Percentiles rank a stretch among this genome's conserved stretches.
Conservation (phyloP, 495 filamentous ascomycete species). For the Penicillium lagena region DNA sequence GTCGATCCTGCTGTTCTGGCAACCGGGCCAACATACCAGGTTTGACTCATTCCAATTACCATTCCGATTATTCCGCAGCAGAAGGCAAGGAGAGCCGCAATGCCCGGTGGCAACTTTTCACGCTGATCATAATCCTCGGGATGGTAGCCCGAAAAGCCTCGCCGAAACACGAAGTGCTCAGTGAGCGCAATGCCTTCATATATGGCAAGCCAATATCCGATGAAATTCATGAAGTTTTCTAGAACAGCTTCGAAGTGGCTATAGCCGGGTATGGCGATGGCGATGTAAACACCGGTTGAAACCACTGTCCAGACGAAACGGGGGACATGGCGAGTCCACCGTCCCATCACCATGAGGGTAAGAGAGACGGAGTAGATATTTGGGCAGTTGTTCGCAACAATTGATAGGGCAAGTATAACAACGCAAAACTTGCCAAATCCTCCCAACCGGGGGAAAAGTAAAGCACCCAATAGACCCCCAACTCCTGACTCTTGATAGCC, state of each 20-base stretch:
- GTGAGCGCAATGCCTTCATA: slow-evolving; percentile 65
- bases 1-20: slow-evolving; percentile 52
- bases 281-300: slow-evolving; percentile 62
- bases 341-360: slow-evolving; percentile 64
- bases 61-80: slow-evolving; percentile 65
- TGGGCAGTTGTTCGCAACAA: slow-evolving; percentile 83
- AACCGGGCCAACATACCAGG: slow-evolving; percentile 70
- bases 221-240: slow-evolving; percentile 73
- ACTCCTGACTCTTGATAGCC: slow-evolving; percentile 60
- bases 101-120: slow-evolving; percentile 58
- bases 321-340: slow-evolving; percentile 61
- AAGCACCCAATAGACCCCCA: slow-evolving; percentile 66
- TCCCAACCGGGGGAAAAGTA: slow-evolving; percentile 57
- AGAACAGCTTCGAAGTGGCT: slow-evolving; percentile 63
- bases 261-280: slow-evolving; percentile 74
- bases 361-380: slow-evolving; percentile 80
- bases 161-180: slow-evolving; percentile 75
- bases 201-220: slow-evolving; percentile 81
- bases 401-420: slow-evolving; percentile 70
- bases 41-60: slow-evolving; percentile 71
- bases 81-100: slow-evolving; percentile 63
- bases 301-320: slow-evolving; percentile 72
- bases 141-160: slow-evolving; percentile 56
- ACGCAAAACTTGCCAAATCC: slow-evolving; percentile 79
- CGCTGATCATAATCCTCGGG: slow-evolving; percentile 55